A percentile compares a stretch with the other conserved stretches of the same genome.
Conservation (phyloP, 2,329 filamentous ascomycete genomes). For the Atkinsonella hypoxylon region DNA sequence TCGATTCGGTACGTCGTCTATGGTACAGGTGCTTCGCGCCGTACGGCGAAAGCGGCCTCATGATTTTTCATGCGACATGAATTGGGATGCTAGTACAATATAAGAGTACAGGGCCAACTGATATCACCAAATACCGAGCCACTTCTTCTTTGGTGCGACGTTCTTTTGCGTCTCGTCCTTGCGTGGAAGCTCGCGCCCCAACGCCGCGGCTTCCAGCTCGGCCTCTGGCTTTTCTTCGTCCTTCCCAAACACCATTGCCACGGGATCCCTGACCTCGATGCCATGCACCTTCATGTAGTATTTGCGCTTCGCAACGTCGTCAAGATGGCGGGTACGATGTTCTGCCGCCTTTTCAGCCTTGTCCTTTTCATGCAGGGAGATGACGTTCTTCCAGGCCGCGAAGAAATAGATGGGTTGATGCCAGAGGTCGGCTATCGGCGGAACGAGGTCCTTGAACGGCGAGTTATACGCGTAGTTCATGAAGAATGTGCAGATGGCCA, state of each 20-base stretch:
- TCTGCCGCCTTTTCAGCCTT: constrained; percentile 56
- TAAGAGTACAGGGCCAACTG: background rate
- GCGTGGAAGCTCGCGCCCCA: constrained; percentile 23
- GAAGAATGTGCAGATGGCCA: constrained; percentile 62
- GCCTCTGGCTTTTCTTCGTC: constrained; percentile 23
- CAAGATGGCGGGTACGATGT: constrained; percentile 58
- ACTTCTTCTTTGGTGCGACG: constrained; percentile 52
- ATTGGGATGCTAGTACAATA: background rate
- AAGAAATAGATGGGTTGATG: constrained; percentile 58
- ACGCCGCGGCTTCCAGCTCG: constrained; percentile 23
- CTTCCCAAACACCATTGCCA: constrained; percentile 33
- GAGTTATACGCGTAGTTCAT: constrained; percentile 71
- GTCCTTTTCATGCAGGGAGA: constrained; percentile 65
- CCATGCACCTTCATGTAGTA: constrained; percentile 82
- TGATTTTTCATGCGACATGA: background rate
- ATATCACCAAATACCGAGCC: constrained; percentile 66
- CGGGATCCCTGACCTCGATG: constrained; percentile 50
- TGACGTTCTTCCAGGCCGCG: constrained; percentile 55
- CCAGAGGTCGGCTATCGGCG: constrained; percentile 55
- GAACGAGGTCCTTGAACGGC: constrained; percentile 68
- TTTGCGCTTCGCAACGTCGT: constrained; percentile 78
- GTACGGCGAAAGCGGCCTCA: too few species aligned
- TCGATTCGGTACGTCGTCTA: too few species aligned
- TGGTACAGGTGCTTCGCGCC: too few species aligned
- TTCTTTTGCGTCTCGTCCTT: constrained; percentile 16